These are phyloP conservation scores for Globisporangium cederbergense DNA, from an alignment of 352 stramenopile species.

Conservation along the genomic window DNA sequence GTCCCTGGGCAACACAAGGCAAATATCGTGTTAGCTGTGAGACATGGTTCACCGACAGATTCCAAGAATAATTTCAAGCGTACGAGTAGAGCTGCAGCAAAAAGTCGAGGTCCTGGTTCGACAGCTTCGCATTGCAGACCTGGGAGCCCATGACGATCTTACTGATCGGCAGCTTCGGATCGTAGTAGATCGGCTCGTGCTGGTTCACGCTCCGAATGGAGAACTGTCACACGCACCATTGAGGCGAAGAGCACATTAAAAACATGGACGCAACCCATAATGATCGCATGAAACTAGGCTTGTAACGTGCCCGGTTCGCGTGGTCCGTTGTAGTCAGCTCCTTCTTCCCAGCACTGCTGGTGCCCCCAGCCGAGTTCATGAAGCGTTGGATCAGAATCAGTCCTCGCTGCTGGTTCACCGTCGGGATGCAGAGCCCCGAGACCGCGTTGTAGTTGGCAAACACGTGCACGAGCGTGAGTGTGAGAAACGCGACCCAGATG, in stretches of 20 bases:
- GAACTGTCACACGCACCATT: constrained; percentile 24
- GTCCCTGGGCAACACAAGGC: constrained; percentile 28
- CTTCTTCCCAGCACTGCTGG: constrained; percentile 22
- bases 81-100: constrained; percentile 56
- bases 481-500: constrained; percentile 90
- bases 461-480: constrained; percentile 92
- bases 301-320: constrained; percentile 22
- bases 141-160: constrained; percentile 61
- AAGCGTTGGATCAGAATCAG: constrained; percentile 59
- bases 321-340: constrained; percentile 21
- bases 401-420: constrained; percentile 78
- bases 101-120: constrained; percentile 36
- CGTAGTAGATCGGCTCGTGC: constrained; percentile 48
- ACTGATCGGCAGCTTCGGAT: constrained; percentile 43
- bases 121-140: constrained; percentile 36
- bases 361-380: constrained; percentile 16
- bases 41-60: background rate
- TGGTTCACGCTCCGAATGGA: constrained; percentile 61
- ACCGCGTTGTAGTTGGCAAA: constrained; percentile 93
- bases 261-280: background rate
- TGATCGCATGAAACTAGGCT: background rate
- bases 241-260: background rate
- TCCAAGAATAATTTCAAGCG: background rate
- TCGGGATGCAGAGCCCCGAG: constrained; percentile 84
- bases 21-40: background rate